Evolutionary conservation across 2,329 filamentous ascomycete genomes (phyloP).

Genomic region (Venturia pyrina): DNA sequence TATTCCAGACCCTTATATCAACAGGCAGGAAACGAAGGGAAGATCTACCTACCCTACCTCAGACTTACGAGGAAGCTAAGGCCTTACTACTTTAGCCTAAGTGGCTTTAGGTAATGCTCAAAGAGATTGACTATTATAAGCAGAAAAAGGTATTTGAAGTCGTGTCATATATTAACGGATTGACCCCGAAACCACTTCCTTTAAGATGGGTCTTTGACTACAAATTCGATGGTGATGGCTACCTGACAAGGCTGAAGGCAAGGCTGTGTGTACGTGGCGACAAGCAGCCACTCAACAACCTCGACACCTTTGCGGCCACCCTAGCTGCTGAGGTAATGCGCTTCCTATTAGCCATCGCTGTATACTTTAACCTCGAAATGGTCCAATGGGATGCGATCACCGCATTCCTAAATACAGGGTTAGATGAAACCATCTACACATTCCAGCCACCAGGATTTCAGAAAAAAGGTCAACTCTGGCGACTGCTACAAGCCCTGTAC

Average conservation of each 20-base stretch:
- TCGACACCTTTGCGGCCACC: background rate
- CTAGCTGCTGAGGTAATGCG: background rate
- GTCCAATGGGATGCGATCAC: background rate
- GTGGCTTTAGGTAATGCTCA: background rate
- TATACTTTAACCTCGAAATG: no score
- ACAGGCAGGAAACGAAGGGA: no score
- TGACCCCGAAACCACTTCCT: no score
- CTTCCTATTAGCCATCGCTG: no score
- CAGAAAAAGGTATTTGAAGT: background rate
- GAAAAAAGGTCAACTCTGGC: no score
- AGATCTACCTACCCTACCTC: no score
- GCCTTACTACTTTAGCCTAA: background rate
- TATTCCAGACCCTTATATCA: no score
- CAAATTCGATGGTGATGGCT: background rate
- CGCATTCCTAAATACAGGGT: background rate
- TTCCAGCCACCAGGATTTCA: no score
- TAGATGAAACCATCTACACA: background rate
- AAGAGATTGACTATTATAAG: background rate
- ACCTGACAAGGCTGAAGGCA: background rate
- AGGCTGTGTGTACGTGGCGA: background rate
- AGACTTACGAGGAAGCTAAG: no score
- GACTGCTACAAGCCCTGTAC: no score
- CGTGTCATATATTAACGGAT: background rate
- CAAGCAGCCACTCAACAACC: background rate
- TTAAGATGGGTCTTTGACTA: background rate